Base-by-base conservation (phyloP, 768 basidiomycete genomes). In the Pholiota microspora region DNA sequence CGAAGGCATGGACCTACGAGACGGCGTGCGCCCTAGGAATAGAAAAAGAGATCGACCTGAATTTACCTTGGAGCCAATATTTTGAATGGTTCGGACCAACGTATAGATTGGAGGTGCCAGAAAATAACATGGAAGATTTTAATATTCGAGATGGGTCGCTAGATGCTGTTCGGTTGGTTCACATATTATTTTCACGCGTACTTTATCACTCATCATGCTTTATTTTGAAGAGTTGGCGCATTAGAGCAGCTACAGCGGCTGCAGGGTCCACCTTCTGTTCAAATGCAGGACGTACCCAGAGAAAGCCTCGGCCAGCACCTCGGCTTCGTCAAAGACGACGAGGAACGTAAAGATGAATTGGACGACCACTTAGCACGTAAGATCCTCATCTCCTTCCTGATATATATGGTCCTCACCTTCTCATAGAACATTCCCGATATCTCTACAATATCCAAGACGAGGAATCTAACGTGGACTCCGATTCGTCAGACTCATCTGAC, bases 61-160 rank as follows among this genome's bases (percentile, higher is more conserved):
- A 90, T 61, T 70, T 94, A 53, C 91, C 90, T 1, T 93, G 85
- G 84, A 91, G 85, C 69, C 83, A 87, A 61, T 96, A 94, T 68
- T 92, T 98, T 67, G 96, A 98, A 68, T 99, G 94, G 87, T 98
- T 95, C 67, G 97, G 95, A 0, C 96, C 96, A 18, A 78, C 94
- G 55, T 99, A 95, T 69, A 80, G 94, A 56, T 76, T 99, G 27
- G 95, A 98, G 64, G 95, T 99, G 0, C 79, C 85, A 21, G 79
- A 82, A 59, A 98, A 89, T 63, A 98, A 98, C 64, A 92, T 96
- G 89, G 94, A 98, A 54, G 93, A 98, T 64, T 72, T 91, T 62
- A 99, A 98, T 67, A 70, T 86, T 53, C 82, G 81, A 59, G 89
- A 95, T 61, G 83, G 83, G 8, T 89, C 91, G 21, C 69, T 98